Evolutionary conservation across 225 moss, liverwort and hornwort species (phyloP), one percentile per base, ranked within the genome.

Genomic region (Antitrichia curtipendula): DNA sequence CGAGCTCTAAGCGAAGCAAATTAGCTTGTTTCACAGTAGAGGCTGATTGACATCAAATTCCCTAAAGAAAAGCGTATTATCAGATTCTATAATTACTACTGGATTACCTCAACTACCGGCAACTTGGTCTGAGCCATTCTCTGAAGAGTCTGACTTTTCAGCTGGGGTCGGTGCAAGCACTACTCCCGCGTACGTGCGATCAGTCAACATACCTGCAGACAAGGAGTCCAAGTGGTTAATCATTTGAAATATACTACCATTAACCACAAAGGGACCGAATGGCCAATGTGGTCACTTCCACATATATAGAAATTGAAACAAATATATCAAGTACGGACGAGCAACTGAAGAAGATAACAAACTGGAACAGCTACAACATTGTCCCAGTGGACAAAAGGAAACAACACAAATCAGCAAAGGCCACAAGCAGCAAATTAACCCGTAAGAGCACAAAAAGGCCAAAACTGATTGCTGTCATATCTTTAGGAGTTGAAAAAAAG

Each of bases 191-290:
- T 89, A 92, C 9, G 92, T 87, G 49, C 93, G 90, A 85, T 92
- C 92, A 50, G 88, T 59, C 85, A 94, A 75, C 88, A 92, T 84
- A 86, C 88, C 94, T 92, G 94, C 91, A 89, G 80, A 66, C 57
- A 83, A 61, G 50, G 75, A 87, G 65, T 61, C 60, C 50, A 87
- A n/a, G 53, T 36, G 63, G 45, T 76, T 22, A 82, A 43, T 52
- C 32, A 28, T 62, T 86, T 62, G 60, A 78, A 49, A 41, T 28
- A 54, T 54, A 45, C 43, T 58, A 76, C 43, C 9, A 64, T 20
- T 7, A 81, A 34, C 31, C 62, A 45, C 80, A 7, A 47, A 81
- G 64, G 50, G 49, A 12, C 82, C 24, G 15, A 80, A 41, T 41
- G 34, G 61, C 16, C 24, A 34, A 65, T 66, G 66, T 49, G 27